Base-by-base conservation (phyloP, 176 grass and related monocot species). In the Aechmea fasciata region DNA sequence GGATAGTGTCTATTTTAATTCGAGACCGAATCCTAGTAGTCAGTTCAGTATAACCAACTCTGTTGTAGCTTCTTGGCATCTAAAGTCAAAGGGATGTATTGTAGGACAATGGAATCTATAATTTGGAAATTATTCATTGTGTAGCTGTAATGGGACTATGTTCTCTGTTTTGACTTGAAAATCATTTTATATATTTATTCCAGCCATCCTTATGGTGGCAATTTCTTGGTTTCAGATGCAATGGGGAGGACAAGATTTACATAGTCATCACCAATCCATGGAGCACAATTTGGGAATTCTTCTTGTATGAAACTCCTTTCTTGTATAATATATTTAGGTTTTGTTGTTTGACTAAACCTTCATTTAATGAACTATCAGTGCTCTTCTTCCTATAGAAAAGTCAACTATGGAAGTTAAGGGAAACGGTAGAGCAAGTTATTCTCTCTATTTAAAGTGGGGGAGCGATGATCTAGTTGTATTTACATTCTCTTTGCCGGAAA, bases 261-360 rank as follows among this genome's bases (percentile, higher is more conserved):
- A 80, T n/a, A 69, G 81, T 48, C 69, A 73, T 65, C 72, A 11
- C 71, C 85, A 79, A 67, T 65, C 68, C 49, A 84, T 79, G 83
- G 90, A 99, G 63, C 84, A 90, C 13, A 99, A 90, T 84, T 88
- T 99, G 82, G 95, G 95, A 48, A 84, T 99, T 86, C 87, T 93
- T 88, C 83, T 99, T 87, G 95, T 99, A 82, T 79, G 78, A 59
- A 74, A 65, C 71, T 75, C 48, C 61, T 80, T 73, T 71, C 0
- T 59, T 13, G 28, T 80, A 47, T 80, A 9, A 17, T 57, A 13
- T 57, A 52, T 14, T 3, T 71, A 23, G 3, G 57, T 63, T 75
- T 71, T 67, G 14, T 75, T 55, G 70, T 71, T 18, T 52, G 6
- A 1, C 33, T 70, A 68, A 13, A 2, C 47, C 23, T n/a, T 13